Conservation (phyloP, 495 filamentous ascomycete genomes). For the Xylaria scruposa region DNA sequence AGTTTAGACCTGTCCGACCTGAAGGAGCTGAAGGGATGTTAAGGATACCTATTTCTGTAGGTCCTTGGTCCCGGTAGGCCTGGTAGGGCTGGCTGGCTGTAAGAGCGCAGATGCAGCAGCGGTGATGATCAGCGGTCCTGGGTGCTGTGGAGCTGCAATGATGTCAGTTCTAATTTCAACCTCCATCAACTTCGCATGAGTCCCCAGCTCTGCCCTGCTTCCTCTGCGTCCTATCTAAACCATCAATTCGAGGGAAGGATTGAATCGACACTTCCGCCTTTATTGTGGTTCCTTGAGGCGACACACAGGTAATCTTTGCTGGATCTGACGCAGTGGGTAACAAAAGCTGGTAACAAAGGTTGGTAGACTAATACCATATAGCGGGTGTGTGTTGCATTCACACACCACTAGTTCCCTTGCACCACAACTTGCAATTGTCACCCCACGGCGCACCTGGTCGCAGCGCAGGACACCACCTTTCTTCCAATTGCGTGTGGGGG, state of each 20-base stretch:
- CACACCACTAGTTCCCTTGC: constrained; percentile 9
- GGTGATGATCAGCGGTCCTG: constrained; percentile 21
- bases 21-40: background rate
- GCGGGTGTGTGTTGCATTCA: background rate
- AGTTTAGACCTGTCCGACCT: constrained; percentile 3
- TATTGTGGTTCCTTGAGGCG: background rate
- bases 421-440: constrained; percentile 5
- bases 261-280: background rate
- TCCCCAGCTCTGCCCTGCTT: constrained; percentile 10
- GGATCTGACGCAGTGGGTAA: background rate
- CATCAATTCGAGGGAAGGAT: constrained; percentile 9
- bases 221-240: constrained; percentile 5
- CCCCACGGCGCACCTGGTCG: constrained; percentile 5
- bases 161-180: constrained; percentile 25
- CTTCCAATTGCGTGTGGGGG: constrained; percentile 8
- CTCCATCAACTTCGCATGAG: constrained; percentile 12
- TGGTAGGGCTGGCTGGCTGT: constrained; percentile 3
- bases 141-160: constrained; percentile 29
- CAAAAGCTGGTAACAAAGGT: constrained; percentile 7
- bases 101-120: background rate
- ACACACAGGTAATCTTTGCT: background rate
- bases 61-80: background rate
- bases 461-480: constrained; percentile 8
- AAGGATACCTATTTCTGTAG: constrained; percentile 5
- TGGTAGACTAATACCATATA: background rate